A percentile compares a stretch with the other conserved stretches of the same genome.
Conservation (phyloP, 139 green algal genomes). For the Coccomyxa sp. region DNA sequence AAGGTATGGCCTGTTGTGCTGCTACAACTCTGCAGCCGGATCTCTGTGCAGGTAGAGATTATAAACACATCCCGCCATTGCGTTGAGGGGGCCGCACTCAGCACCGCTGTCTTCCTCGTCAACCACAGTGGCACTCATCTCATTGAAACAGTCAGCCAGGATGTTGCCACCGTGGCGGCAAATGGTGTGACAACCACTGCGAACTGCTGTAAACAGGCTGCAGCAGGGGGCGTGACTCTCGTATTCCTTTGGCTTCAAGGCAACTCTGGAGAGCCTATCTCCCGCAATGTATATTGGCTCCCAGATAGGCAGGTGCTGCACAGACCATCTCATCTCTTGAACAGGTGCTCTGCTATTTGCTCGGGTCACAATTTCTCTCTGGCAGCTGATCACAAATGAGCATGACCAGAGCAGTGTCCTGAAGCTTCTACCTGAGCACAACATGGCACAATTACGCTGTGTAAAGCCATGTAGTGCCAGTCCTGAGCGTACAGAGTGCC, state of each 20-base stretch:
- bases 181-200: not conserved
- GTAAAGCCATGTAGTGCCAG: not conserved
- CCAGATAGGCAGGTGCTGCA: not conserved
- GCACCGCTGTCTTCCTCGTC: not conserved
- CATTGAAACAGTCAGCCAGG: not conserved
- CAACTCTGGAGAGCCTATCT: not conserved
- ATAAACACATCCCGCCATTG: not conserved
- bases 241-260: not conserved
- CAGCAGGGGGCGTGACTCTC: not conserved
- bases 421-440: not conserved
- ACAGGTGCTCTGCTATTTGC: not conserved
- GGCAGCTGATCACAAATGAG: not conserved
- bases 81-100: not conserved
- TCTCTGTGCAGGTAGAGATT: constrained; percentile 2
- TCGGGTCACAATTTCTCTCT: not conserved
- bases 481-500: not conserved
- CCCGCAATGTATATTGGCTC: not conserved
- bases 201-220: not conserved
- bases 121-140: not conserved
- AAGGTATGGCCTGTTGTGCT: not conserved
- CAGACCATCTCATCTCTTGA: not conserved
- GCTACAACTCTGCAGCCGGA: not conserved
- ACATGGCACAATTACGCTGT: not conserved
- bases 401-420: too few relatives aligned
- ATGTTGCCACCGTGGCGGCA: not conserved